A percentile compares a stretch with the other conserved stretches of the same genome.
Conservation (phyloP, 1,284 basidiomycete genomes). For the Ganoderma multipileum region DNA sequence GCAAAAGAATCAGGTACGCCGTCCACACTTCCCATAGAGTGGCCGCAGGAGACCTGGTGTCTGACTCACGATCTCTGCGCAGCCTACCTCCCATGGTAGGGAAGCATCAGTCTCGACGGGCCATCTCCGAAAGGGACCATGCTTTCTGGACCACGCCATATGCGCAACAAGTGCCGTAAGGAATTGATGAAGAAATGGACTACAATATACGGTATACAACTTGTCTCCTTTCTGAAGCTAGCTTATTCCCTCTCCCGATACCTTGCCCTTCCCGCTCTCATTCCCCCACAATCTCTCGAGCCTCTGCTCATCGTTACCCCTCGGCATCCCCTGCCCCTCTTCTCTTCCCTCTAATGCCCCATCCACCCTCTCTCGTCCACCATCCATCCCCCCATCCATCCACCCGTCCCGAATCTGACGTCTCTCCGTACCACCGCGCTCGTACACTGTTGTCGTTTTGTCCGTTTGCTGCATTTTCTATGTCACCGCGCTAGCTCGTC, state of each 20-base stretch:
- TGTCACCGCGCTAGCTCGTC: constrained; percentile 32
- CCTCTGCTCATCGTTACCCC: constrained; percentile 30
- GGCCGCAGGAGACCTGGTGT: constrained; percentile 2
- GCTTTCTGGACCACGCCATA: constrained; percentile 23
- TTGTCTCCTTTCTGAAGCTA: constrained; percentile 27
- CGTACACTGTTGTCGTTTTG: constrained; percentile 37
- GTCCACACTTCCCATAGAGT: not conserved
- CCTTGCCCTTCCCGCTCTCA: constrained; percentile 20
- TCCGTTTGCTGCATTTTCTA: constrained; percentile 36
- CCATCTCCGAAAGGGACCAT: constrained; percentile 26
- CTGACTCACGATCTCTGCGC: constrained; percentile 11
- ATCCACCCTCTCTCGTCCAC: constrained; percentile 3
- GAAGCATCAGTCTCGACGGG: constrained; percentile 18
- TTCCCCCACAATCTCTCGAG: constrained; percentile 14
- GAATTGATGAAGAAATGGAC: constrained; percentile 29
- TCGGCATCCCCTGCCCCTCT: constrained; percentile 13
- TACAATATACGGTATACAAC: constrained; percentile 19
- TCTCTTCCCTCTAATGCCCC: constrained; percentile 11
- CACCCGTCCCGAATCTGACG: constrained; percentile 20
- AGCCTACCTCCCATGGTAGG: constrained; percentile 24
- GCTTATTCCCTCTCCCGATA: constrained; percentile 24
- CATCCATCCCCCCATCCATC: not conserved
- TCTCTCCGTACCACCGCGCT: constrained; percentile 31
- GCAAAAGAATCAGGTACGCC: constrained; percentile 30
- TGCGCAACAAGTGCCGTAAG: constrained; percentile 27